Percentiles rank a stretch among this genome's conserved stretches.
These are phyloP conservation scores for Sclerospora graminicola DNA, from an alignment of 352 stramenopile species.

Conservation along the genomic window DNA sequence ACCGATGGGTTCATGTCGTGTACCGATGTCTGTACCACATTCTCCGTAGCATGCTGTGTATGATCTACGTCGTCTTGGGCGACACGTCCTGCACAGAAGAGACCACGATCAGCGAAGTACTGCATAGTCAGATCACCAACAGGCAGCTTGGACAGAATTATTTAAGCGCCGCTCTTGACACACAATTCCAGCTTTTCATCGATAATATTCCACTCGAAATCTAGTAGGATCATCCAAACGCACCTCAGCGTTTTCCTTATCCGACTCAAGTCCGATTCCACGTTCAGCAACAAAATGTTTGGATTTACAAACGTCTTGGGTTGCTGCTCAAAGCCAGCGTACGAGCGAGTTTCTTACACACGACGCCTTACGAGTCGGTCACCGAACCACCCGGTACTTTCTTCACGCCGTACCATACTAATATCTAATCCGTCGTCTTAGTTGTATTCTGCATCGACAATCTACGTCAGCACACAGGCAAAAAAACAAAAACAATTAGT, in stretches of 20 bases:
- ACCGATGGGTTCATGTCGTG: conserved; percentile 66
- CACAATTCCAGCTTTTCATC: no score
- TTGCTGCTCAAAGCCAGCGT: conserved; percentile 99
- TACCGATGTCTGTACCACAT: conserved; percentile 90
- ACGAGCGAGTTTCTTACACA: conserved; percentile 99
- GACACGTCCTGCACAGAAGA: conserved; percentile 94
- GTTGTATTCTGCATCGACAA: conserved; percentile 91
- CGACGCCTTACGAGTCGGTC: conserved; percentile 92
- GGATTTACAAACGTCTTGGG: conserved; percentile 95
- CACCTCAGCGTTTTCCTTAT: conserved; percentile 99
- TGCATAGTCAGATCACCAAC: conserved; percentile 96
- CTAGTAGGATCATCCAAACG: conserved; percentile 93
- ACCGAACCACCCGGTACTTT: no score
- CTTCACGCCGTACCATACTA: conserved; percentile 95
- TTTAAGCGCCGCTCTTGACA: conserved; percentile 94
- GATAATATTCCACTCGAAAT: no score
- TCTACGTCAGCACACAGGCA: no score
- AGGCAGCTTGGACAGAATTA: conserved; percentile 95
- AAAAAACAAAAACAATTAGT: neutral
- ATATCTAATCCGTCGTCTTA: conserved; percentile 85
- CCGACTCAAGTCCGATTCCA: conserved; percentile 98
- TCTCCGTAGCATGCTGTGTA: conserved; percentile 92
- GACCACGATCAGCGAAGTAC: no score
- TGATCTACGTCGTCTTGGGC: conserved; percentile 95
- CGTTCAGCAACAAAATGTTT: conserved; percentile 96